Percentiles rank a stretch among this genome's conserved stretches.
These are phyloP conservation scores for Perilla frutescens DNA, from an alignment of 257 asterid genomes.

Conservation along the genomic window DNA sequence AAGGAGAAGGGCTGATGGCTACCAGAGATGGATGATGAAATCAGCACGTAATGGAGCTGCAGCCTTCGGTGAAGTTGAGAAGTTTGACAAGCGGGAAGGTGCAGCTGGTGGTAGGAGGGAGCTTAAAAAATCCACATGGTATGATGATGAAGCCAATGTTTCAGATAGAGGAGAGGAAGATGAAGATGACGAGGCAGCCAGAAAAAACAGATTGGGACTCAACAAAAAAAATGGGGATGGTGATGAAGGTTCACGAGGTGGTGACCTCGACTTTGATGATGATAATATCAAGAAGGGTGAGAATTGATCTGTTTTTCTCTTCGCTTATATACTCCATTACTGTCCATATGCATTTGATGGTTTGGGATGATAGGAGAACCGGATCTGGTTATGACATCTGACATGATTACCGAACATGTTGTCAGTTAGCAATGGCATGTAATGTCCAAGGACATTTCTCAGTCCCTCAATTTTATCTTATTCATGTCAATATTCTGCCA, in stretches of 20 bases:
- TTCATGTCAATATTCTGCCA: too few relatives aligned
- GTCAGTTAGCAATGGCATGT: too few relatives aligned
- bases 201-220: slow-evolving; percentile 61
- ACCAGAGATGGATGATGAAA: slow-evolving; percentile 99
- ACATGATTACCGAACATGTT: too few relatives aligned
- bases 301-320: slow-evolving; percentile 28
- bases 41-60: slow-evolving; percentile 94
- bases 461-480: too few relatives aligned
- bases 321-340: neutral
- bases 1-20: slow-evolving; percentile 99
- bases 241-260: slow-evolving; percentile 98
- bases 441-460: too few relatives aligned
- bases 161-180: slow-evolving; percentile 98
- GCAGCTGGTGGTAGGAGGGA: slow-evolving; percentile 76
- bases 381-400: too few relatives aligned
- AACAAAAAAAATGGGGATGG: slow-evolving; percentile 72
- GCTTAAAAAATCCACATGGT: slow-evolving; percentile 72
- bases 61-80: slow-evolving; percentile 93
- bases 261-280: slow-evolving; percentile 94
- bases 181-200: slow-evolving; percentile 83
- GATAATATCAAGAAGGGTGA: slow-evolving; percentile 94
- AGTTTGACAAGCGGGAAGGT: slow-evolving; percentile 71
- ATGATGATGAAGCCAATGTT: slow-evolving; percentile 76
- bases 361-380: neutral
- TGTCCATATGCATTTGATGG: neutral